Base-by-base conservation (phyloP, 306 rosid genomes). In the Mimosa pudica region DNA sequence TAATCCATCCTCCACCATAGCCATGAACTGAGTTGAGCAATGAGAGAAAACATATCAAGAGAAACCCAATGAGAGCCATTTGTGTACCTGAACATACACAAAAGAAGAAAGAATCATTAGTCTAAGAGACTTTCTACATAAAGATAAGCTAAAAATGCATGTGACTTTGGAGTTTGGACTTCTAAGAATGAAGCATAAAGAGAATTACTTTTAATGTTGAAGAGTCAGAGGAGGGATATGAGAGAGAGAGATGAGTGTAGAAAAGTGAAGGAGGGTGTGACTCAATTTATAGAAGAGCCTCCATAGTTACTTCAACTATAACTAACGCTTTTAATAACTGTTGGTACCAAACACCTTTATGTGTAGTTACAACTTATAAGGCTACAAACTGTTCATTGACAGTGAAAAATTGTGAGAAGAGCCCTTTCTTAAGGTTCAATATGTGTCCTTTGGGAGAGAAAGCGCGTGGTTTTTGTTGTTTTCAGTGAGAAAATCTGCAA, bases 1-100 rank as follows among this genome's bases (percentile, higher is more conserved):
- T 77, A 32, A 70, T 78, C 98, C 97, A 94, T 0, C 92, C 95
- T 54, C 91, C 97, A 57, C 84, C 95, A 62, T 89, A 85, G 46
- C 85, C 95, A 78, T 81, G 20, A 33, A 68, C 92, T 68, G 87
- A 81, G 64, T 92, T 82, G 45, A 86, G 76, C 79, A 89, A 61
- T 17, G 92, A 72, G 77, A 89, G 82, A 77, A 89, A 62, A 49
- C 86, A 87, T 71, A 87, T 67, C 88, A 89, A 67, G 70, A 90
- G 72, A 47, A 94, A 72, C 78, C 78, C 85, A 74, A 71, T 18
- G 63, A 79, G 65, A 76, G 85, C 90, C 98, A 94, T 94, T 86
- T 62, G 66, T 88, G n/a, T 57, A 51, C 91, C 96, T 90, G 70
- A 84, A 78, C 41, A 81, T 41, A 42, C 32, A 68, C 51, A 84